Evolutionary conservation across 805 yeast species (phyloP).

Genomic region (Yarrowia yakushimensis): DNA sequence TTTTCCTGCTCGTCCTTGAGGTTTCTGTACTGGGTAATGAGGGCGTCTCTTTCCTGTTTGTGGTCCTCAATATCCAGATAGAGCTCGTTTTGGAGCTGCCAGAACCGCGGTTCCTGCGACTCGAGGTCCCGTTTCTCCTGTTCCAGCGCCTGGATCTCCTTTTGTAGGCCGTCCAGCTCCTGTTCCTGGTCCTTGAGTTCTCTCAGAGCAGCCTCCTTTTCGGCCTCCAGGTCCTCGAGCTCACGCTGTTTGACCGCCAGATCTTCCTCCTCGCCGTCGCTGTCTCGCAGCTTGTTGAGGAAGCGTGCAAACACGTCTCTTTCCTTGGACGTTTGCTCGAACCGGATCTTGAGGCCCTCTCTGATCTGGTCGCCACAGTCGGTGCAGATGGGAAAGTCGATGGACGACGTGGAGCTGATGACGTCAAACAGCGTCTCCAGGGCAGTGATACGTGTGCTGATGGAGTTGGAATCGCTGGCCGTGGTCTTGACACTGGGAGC

Average conservation of each 20-base stretch:
- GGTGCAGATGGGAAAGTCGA: slow-evolving; percentile 82
- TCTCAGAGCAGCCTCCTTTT: slow-evolving; percentile 38
- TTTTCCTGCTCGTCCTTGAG: slow-evolving; percentile 65
- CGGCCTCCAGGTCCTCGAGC: slow-evolving; percentile 40
- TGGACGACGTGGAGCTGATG: slow-evolving; percentile 45
- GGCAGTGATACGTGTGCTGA: slow-evolving; percentile 10
- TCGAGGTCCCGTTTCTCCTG: slow-evolving; percentile 44
- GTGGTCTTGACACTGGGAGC: slow-evolving; percentile 33
- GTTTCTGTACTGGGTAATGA: slow-evolving; percentile 59
- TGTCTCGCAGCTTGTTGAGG: slow-evolving; percentile 58
- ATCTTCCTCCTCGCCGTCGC: slow-evolving; percentile 47
- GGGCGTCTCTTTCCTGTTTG: slow-evolving; percentile 55
- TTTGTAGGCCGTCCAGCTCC: slow-evolving; percentile 47
- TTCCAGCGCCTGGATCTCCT: slow-evolving; percentile 36
- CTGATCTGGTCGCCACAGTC: slow-evolving; percentile 74
- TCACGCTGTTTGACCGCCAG: slow-evolving; percentile 48
- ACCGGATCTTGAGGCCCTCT: slow-evolving; percentile 61
- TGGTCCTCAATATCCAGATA: slow-evolving; percentile 53
- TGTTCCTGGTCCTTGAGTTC: slow-evolving; percentile 47
- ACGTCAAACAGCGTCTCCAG: slow-evolving; percentile 15
- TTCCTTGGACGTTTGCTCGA: slow-evolving; percentile 70
- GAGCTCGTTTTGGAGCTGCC: slow-evolving; percentile 51
- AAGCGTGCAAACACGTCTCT: slow-evolving; percentile 75
- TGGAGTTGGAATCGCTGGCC: slow-evolving; percentile 12
- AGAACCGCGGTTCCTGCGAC: slow-evolving; percentile 32